Evolutionary conservation across 805 yeast genomes (phyloP), one percentile per base, ranked within the genome.

Genomic region (Hanseniaspora singularis): DNA sequence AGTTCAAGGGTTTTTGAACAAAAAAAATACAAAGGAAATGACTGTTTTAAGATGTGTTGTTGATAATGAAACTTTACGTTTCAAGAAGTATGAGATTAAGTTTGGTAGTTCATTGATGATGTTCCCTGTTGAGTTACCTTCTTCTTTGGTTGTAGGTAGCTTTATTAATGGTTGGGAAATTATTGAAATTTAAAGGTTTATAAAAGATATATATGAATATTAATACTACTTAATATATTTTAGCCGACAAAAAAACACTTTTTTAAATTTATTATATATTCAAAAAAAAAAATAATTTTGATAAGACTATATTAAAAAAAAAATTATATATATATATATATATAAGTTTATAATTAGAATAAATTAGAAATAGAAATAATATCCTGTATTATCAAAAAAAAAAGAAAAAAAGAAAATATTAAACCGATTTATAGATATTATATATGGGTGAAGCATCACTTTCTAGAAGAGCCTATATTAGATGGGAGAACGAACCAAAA

Each of bases 401-500:
- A 26, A 26, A 7, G 10, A 7, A 26, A 26, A 11, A 26, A 11
- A 26, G 28, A 26, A 20, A n/a, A n/a, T n/a, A n/a, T n/a, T n/a
- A n/a, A n/a, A n/a, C n/a, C n/a, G n/a, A n/a, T n/a, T n/a, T n/a
- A n/a, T n/a, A n/a, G n/a, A n/a, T 5, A 11, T 6, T 16, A 24
- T 22, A 12, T 11, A 39, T 47, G 41, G 19, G 28, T 15, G 41
- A 36, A n/a, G 31, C 52, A 11, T 32, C 42, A 18, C 49, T 74
- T 20, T 71, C 79, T 1, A 66, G 69, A 4, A 61, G 81, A 56
- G 54, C 69, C 2, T 66, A 72, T 18, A 66, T 76, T 26, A 71
- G 69, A 57, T 76, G 81, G 81, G 65, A 63, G 12, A 67, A 70
- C 0, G 61, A 51, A 7, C 31, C 56, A 1, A 54, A 50, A 4